Evolutionary conservation across 768 basidiomycete species (phyloP).

Genomic region (Gloeostereum incarnatum): DNA sequence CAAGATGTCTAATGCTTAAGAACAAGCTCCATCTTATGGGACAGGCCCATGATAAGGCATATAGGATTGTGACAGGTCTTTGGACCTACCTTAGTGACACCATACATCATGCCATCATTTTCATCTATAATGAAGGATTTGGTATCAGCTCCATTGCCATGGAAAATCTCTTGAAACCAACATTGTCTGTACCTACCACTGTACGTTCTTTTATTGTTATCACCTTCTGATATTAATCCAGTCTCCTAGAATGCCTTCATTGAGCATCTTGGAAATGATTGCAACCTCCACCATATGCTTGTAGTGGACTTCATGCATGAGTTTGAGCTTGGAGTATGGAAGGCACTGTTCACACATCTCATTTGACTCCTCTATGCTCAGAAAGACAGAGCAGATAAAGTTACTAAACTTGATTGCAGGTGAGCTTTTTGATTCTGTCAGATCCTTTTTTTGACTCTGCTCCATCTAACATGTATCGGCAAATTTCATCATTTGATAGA

Average conservation of each 20-base stretch:
- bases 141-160: constrained; percentile 4
- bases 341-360: constrained; percentile 21
- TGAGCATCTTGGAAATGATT: constrained; percentile 7
- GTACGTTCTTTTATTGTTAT: constrained; percentile 5
- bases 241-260: constrained; percentile 21
- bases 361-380: constrained; percentile 17
- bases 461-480: constrained; percentile 8
- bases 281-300: constrained; percentile 16
- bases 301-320: constrained; percentile 24
- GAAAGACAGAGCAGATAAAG: constrained; percentile 4
- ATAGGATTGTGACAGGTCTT: background rate
- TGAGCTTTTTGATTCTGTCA: constrained; percentile 1
- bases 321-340: constrained; percentile 26
- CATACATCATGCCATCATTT: constrained; percentile 4
- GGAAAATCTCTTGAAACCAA: constrained; percentile 8
- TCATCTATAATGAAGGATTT: constrained; percentile 6
- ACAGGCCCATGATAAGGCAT: constrained; percentile 1
- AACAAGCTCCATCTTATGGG: constrained; percentile 17
- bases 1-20: constrained; percentile 15
- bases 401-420: constrained; percentile 9
- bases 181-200: constrained; percentile 10
- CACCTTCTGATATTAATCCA: background rate
- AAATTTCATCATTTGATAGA: constrained; percentile 12
- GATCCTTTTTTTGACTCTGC: background rate
- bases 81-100: background rate